phyloP scores from a whole-genome alignment of 371 early-diverging fungal species.

The Haplosporangium sp. region DNA sequence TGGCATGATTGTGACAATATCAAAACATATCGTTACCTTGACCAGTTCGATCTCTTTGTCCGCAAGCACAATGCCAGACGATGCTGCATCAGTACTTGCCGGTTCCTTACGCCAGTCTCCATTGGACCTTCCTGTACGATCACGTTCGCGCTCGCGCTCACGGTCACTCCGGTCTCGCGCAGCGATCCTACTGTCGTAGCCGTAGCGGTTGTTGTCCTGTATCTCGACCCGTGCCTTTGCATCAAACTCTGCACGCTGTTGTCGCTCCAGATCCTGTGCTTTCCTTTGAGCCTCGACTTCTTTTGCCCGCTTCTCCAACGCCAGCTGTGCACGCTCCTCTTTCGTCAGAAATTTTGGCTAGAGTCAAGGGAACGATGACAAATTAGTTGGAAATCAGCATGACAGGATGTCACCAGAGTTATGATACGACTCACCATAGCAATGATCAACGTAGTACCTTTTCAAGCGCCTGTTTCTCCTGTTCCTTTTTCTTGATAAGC shows the following conservation, averaged over 20 bases:
- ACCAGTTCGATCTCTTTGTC: slow-evolving; percentile 59
- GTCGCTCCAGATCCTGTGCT: slow-evolving; percentile 72
- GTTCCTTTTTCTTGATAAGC: slow-evolving; percentile 71
- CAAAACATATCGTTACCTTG: slow-evolving; percentile 46
- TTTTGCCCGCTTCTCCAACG: slow-evolving; percentile 83
- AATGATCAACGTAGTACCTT: slow-evolving; percentile 15
- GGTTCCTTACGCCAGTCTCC: slow-evolving; percentile 35
- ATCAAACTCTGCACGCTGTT: slow-evolving; percentile 67
- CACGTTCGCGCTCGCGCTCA: slow-evolving; percentile 1
- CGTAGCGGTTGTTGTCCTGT: slow-evolving; percentile 47
- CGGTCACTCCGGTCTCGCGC: slow-evolving; percentile 36
- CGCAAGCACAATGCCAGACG: slow-evolving; percentile 42
- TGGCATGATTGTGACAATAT: neutral
- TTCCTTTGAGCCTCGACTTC: slow-evolving; percentile 81
- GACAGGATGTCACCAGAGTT: no score
- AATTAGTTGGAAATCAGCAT: no score
- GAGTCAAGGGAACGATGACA: neutral
- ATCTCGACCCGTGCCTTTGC: slow-evolving; percentile 62
- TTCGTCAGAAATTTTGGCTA: slow-evolving; percentile 92
- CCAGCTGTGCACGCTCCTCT: slow-evolving; percentile 89
- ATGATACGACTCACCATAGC: no score
- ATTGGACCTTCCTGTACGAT: slow-evolving; percentile 36
- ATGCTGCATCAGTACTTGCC: slow-evolving; percentile 21
- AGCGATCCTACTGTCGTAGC: slow-evolving; percentile 44
- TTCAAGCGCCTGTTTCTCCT: slow-evolving; percentile 61